Evolutionary conservation across 257 asterid species (phyloP), one percentile per base, ranked within the genome.

Genomic region (Asclepias syriaca): DNA sequence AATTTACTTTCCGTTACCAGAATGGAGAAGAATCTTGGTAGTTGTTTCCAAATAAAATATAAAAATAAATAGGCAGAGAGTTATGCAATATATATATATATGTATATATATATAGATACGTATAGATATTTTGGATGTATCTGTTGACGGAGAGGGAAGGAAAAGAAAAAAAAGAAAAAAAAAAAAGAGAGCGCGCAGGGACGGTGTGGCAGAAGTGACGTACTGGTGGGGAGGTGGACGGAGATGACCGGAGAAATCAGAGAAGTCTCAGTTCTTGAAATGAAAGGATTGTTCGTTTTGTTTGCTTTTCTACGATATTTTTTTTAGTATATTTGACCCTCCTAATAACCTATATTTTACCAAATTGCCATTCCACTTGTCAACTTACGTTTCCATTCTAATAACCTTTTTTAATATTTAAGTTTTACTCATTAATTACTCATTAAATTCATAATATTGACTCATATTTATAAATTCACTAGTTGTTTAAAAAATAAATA

Each of bases 191-290:
- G 46, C 1, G 48, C 48, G 11, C 11, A 8, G 70, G 57, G 27
- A 0, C 0, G 24, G 58, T 9, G 66, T 29, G 19, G 45, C 45
- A 32, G 66, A 32, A 32, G 43, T 29, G 66, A 32, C 8, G 12
- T 8, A 24, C 15, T 49, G 65, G 37, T 19, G 40, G 57, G 6
- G n/a, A 12, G 14, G 58, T 9, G 14, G 27, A 4, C 11, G 46
- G 59, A 32, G 66, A 60, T 14, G 66, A 60, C 66, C 66, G 50
- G 60, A 6, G 10, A 43, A 43, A 43, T 6, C 11, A 32, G 50
- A n/a, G 21, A 56, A 24, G 66, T 70, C 48, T 45, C 55, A 56
- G 19, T 37, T 55, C 34, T 49, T 70, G 57, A 43, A 70, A 54
- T 12, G 34, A 6, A 37, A 43, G 48, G 11, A 43, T 43, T 43